These are phyloP conservation scores for Eutrema salsugineum DNA, from an alignment of 441 rosid species.

Conservation along the genomic window DNA sequence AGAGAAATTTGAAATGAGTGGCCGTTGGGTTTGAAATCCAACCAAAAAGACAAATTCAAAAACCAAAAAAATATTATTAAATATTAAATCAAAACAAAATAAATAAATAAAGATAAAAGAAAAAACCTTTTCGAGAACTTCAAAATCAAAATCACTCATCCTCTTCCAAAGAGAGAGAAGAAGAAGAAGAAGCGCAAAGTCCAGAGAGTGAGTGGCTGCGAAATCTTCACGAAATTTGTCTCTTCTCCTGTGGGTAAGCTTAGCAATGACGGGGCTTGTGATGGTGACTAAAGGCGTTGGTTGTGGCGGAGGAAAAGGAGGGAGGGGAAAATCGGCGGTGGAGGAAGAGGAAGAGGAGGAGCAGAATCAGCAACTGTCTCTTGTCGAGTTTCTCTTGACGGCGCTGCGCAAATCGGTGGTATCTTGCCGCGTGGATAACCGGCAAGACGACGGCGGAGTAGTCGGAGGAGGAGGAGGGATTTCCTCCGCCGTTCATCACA, in stretches of 20 bases:
- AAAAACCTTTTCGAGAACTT: constrained; percentile 22
- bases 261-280: constrained; percentile 63
- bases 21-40: constrained; percentile 57
- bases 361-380: constrained; percentile 67
- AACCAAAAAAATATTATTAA: background rate
- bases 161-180: constrained; percentile 12
- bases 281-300: constrained; percentile 79
- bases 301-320: constrained; percentile 44
- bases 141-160: constrained; percentile 20
- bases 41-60: constrained; percentile 33
- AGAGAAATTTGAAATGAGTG: constrained; percentile 54
- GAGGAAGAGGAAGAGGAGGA: constrained; percentile 34
- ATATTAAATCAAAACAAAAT: background rate
- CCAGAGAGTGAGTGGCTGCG: constrained; percentile 5
- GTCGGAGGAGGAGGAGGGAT: constrained; percentile 35
- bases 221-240: constrained; percentile 10
- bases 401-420: constrained; percentile 88
- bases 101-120: background rate
- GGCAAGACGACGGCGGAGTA: constrained; percentile 24
- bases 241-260: background rate
- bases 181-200: constrained; percentile 8
- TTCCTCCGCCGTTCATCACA: constrained; percentile 49
- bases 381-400: constrained; percentile 56
- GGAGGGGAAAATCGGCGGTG: constrained; percentile 22
- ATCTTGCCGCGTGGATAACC: constrained; percentile 66